Percentiles rank a stretch among this genome's conserved stretches.
Conservation (phyloP, 352 stramenopile species). For the Pelagophyceae sp. region DNA sequence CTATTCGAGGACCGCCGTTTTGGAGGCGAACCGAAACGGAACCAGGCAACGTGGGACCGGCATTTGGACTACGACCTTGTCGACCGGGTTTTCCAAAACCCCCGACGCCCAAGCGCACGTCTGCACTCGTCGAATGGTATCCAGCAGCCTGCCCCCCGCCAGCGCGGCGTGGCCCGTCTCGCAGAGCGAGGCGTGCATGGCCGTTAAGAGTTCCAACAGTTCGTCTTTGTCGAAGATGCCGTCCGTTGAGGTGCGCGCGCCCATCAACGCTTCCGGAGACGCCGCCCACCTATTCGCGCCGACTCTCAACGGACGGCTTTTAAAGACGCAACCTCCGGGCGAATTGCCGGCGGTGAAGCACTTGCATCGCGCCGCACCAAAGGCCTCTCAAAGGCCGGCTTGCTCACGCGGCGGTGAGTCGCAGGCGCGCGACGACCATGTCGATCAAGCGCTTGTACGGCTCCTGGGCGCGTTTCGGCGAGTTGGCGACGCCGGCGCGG, state of each 20-base stretch:
- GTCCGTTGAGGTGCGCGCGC: neutral
- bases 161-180: constrained; percentile 53
- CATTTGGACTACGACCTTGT: too few relatives aligned
- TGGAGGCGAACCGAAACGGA: too few relatives aligned
- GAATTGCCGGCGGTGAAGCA: too few relatives aligned
- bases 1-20: too few relatives aligned
- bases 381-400: too few relatives aligned
- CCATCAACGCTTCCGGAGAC: neutral
- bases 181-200: constrained; percentile 58
- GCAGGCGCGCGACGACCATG: constrained; percentile 13
- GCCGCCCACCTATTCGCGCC: constrained; percentile 25
- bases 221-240: constrained; percentile 41
- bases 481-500: neutral
- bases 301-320: too few relatives aligned
- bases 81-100: too few relatives aligned
- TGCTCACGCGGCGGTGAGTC: too few relatives aligned
- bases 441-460: constrained; percentile 31
- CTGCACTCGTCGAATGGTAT: constrained; percentile 60
- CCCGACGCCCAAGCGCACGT: too few relatives aligned
- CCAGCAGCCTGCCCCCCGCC: constrained; percentile 56
- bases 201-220: constrained; percentile 47
- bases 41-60: too few relatives aligned
- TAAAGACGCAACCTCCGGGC: too few relatives aligned
- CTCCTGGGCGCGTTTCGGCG: neutral
- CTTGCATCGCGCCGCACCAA: too few relatives aligned